Conservation (phyloP, 2,329 filamentous ascomycete genomes). For the Fusarium sacchari region DNA sequence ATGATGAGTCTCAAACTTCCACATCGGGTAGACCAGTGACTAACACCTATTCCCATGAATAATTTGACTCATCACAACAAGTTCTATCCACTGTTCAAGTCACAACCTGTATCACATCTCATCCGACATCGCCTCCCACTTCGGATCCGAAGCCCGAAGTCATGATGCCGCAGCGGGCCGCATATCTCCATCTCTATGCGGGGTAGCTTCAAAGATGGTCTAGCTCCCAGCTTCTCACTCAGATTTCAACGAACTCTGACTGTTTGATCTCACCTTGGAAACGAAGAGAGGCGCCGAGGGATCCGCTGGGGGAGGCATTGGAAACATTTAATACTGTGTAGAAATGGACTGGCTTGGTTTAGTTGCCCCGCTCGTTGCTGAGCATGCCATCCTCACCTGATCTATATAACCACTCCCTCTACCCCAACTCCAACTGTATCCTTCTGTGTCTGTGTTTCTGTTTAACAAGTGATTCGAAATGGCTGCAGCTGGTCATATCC, state of each 20-base stretch:
- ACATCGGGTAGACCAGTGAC: background rate
- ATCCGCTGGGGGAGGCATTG: background rate
- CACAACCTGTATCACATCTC: background rate
- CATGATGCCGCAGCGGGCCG: slow-evolving; percentile 11
- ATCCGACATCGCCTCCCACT: slow-evolving; percentile 3
- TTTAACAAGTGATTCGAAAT: slow-evolving; percentile 2
- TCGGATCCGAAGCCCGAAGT: slow-evolving; percentile 11
- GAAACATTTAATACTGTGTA: background rate
- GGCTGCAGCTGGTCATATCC: slow-evolving; percentile 51
- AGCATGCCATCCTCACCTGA: slow-evolving; percentile 12
- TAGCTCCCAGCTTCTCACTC: slow-evolving; percentile 10
- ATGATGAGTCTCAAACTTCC: background rate
- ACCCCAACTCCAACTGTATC: background rate
- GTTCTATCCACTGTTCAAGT: too few species aligned
- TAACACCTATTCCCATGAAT: background rate
- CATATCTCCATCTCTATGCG: slow-evolving; percentile 2
- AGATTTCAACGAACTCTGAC: background rate
- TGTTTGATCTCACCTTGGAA: background rate
- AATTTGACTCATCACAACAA: background rate
- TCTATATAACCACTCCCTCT: background rate
- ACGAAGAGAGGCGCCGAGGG: slow-evolving; percentile 9
- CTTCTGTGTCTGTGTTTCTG: background rate
- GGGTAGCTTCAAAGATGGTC: slow-evolving; percentile 17
- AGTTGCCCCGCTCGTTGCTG: slow-evolving; percentile 28
- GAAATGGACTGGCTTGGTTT: background rate